These are phyloP conservation scores for Didymella exigua DNA, from an alignment of 2,329 filamentous ascomycete species.

Conservation along the genomic window DNA sequence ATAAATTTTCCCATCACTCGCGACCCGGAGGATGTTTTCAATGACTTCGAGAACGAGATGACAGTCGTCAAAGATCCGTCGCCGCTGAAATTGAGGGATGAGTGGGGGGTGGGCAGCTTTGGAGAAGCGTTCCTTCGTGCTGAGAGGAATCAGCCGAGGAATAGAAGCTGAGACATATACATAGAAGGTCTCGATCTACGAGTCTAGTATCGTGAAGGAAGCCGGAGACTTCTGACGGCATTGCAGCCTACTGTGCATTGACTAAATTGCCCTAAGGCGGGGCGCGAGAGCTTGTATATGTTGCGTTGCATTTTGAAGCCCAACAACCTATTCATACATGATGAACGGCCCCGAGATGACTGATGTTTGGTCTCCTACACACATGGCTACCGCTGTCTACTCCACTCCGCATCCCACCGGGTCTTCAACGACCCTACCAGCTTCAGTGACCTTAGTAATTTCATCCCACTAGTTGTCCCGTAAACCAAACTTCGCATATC, in stretches of 20 bases:
- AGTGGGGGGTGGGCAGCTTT: background rate
- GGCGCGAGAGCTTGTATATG: too few species aligned
- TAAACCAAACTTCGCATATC: slow-evolving; percentile 15
- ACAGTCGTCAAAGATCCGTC: background rate
- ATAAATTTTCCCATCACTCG: too few species aligned
- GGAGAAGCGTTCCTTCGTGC: background rate
- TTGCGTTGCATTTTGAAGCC: too few species aligned
- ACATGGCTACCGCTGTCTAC: background rate
- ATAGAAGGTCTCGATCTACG: too few species aligned
- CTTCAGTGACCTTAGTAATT: slow-evolving; percentile 2
- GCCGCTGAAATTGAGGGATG: background rate
- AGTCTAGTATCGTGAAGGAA: too few species aligned
- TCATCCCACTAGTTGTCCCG: slow-evolving; percentile 2
- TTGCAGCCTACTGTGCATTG: too few species aligned
- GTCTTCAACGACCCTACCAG: background rate
- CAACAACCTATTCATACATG: too few species aligned
- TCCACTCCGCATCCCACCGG: slow-evolving; percentile 9
- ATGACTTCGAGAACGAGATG: background rate
- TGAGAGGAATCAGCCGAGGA: background rate
- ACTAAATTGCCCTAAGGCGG: too few species aligned
- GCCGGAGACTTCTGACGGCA: too few species aligned
- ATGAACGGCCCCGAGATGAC: too few species aligned
- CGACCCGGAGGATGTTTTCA: background rate
- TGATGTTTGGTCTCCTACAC: background rate
- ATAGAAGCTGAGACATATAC: background rate